Conservation (phyloP, 805 yeast species). For the Candida oleophila region DNA sequence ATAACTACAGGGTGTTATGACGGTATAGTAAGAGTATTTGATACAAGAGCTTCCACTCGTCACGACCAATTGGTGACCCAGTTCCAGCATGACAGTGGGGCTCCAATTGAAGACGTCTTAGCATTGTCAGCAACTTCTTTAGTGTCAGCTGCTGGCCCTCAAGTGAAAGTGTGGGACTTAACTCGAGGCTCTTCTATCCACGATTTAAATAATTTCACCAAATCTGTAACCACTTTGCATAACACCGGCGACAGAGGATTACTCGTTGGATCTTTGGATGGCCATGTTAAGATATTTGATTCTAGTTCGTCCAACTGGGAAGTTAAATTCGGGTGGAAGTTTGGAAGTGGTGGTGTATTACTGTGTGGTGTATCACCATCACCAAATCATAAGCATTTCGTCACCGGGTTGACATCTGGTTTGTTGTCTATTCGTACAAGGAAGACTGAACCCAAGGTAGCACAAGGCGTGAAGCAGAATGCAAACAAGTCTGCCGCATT, state of each 20-base stretch:
- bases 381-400: conserved; percentile 69
- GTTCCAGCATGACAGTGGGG: conserved; percentile 57
- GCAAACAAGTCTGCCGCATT: conserved; percentile 57
- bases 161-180: conserved; percentile 89
- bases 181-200: conserved; percentile 69
- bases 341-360: conserved; percentile 83
- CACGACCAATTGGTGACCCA: conserved; percentile 53
- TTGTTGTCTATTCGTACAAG: conserved; percentile 85
- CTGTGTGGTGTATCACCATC: conserved; percentile 88
- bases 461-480: conserved; percentile 45
- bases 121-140: conserved; percentile 74
- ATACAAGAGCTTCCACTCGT: conserved; percentile 54
- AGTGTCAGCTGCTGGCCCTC: conserved; percentile 78
- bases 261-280: conserved; percentile 92
- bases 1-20: conserved; percentile 95
- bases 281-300: conserved; percentile 95
- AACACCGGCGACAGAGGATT: conserved; percentile 75
- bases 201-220: conserved; percentile 84
- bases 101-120: conserved; percentile 83
- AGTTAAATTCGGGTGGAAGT: conserved; percentile 96
- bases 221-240: conserved; percentile 85
- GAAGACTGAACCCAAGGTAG: conserved; percentile 60
- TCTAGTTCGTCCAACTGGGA: conserved; percentile 70
- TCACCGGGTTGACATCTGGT: conserved; percentile 89
- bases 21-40: conserved; percentile 80